Base-by-base conservation (phyloP, 495 filamentous ascomycete genomes). In the Tuber microsphaerosporum region DNA sequence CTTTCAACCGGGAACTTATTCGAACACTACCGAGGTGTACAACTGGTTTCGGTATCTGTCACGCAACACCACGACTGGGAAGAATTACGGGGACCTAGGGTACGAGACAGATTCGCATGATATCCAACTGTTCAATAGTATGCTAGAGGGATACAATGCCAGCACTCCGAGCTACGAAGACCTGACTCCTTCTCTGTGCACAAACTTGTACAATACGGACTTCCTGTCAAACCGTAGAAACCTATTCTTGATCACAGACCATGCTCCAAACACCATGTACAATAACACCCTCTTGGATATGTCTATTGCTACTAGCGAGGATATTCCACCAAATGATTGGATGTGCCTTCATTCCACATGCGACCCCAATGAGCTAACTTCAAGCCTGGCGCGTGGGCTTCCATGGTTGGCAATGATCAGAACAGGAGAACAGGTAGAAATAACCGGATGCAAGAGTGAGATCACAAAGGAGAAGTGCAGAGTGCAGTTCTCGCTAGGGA, bases 251-350 rank as follows among this genome's bases (percentile, higher is more conserved):
- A 56, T 56, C 0, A n/a, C 22, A 0, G 2, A n/a, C 3, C 22
- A n/a, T 10, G 12, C 20, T 12, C n/a, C 48, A 8, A 56, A 56
- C 9, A 8, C 7, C 48, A 56, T 7, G 8, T 8, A 56, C 48
- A n/a, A 56, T n/a, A 56, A 56, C 22, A 56, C 48, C 2, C 1
- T 56, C 22, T 7, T 56, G 8, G 22, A 56, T 6, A 56, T n/a
- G 1, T 1, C 22, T 0, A n/a, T n/a, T 2, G 10, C 6, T 0
- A 10, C 7, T 6, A 2, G 5, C 0, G n/a, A n/a, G n/a, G 48
- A 0, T 0, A 22, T 6, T 0, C 5, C 45, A 6, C 19, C 19
- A 8, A 22, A 19, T 48, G 19, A 7, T 48, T 48, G 48, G 48
- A 56, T n/a, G 22, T 56, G 48, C 48, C 1, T 7, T 56, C 12